phyloP scores from a whole-genome alignment of 2,329 filamentous ascomycete species.

The Arthrobotrys sinensis region DNA sequence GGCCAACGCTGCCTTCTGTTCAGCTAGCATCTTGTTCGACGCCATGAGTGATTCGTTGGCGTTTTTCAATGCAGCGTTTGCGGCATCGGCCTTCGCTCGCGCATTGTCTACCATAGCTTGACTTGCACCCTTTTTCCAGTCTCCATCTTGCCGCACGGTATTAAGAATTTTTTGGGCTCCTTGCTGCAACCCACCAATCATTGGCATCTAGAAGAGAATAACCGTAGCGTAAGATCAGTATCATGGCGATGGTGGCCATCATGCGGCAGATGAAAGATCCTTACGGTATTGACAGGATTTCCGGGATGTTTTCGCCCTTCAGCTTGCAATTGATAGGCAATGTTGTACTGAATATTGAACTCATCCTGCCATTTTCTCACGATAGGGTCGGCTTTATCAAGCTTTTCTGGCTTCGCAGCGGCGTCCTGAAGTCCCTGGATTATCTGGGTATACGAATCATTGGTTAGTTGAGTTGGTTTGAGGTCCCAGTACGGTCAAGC shows the following conservation, averaged over 20 bases:
- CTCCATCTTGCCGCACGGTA: neutral
- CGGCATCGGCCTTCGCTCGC: conserved; percentile 4
- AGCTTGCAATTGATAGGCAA: conserved; percentile 2
- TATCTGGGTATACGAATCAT: neutral
- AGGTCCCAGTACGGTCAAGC: too few relatives aligned
- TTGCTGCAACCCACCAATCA: conserved; percentile 4
- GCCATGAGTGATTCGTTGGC: conserved; percentile 4
- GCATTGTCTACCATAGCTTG: conserved; percentile 21
- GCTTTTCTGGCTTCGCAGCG: neutral
- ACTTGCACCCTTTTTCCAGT: neutral
- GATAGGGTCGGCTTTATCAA: neutral
- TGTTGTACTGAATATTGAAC: conserved; percentile 19
- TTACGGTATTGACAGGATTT: conserved; percentile 6
- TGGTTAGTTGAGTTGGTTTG: too few relatives aligned
- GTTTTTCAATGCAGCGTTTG: conserved; percentile 4
- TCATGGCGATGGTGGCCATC: neutral
- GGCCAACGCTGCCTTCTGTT: neutral
- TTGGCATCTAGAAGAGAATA: neutral
- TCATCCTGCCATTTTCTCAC: conserved; percentile 21
- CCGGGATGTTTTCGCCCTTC: conserved; percentile 1
- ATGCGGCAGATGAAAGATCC: neutral
- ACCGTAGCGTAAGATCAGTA: neutral
- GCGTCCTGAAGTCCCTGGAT: neutral
- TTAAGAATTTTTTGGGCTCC: neutral
- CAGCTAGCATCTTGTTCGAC: conserved; percentile 15